These are phyloP conservation scores for Fusarium pseudocircinatum DNA, from an alignment of 2,329 filamentous ascomycete species.

Conservation along the genomic window DNA sequence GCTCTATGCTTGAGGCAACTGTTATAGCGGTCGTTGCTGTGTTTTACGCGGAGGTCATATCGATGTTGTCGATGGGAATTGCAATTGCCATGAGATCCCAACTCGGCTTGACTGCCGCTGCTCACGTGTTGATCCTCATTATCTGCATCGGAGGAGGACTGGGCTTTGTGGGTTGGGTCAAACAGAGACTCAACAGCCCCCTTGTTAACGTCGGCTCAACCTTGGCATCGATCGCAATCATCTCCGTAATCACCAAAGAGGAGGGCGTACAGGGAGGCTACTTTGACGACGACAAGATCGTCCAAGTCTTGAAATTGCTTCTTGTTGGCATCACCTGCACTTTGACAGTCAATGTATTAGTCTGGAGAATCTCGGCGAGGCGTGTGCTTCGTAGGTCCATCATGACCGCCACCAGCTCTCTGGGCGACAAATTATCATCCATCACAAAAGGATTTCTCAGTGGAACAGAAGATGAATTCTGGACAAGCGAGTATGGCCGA, in stretches of 20 bases:
- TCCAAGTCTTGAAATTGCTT: conserved; percentile 85
- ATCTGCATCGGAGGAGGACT: conserved; percentile 88
- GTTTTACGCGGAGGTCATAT: conserved; percentile 74
- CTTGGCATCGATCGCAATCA: conserved; percentile 86
- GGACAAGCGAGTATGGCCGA: conserved; percentile 70
- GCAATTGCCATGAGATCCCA: conserved; percentile 79
- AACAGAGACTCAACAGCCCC: conserved; percentile 80
- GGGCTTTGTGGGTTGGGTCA: conserved; percentile 88
- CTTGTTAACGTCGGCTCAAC: conserved; percentile 87
- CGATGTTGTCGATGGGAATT: conserved; percentile 87
- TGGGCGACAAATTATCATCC: conserved; percentile 82
- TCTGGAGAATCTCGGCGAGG: conserved; percentile 83
- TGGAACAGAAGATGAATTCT: conserved; percentile 81
- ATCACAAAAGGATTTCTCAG: conserved; percentile 87
- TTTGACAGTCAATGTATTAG: conserved; percentile 76
- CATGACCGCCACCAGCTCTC: conserved; percentile 74
- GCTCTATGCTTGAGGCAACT: conserved; percentile 89
- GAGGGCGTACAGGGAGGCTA: conserved; percentile 84
- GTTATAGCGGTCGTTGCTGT: conserved; percentile 82
- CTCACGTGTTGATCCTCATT: conserved; percentile 81
- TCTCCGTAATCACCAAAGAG: conserved; percentile 91
- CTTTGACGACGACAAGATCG: conserved; percentile 83
- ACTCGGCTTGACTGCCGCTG: conserved; percentile 72
- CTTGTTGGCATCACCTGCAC: conserved; percentile 79
- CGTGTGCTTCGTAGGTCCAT: conserved; percentile 78